Percentiles rank a stretch among this genome's conserved stretches.
phyloP scores from a whole-genome alignment of 768 basidiomycete genomes.

The Phlebiopsis flavidoalba region DNA sequence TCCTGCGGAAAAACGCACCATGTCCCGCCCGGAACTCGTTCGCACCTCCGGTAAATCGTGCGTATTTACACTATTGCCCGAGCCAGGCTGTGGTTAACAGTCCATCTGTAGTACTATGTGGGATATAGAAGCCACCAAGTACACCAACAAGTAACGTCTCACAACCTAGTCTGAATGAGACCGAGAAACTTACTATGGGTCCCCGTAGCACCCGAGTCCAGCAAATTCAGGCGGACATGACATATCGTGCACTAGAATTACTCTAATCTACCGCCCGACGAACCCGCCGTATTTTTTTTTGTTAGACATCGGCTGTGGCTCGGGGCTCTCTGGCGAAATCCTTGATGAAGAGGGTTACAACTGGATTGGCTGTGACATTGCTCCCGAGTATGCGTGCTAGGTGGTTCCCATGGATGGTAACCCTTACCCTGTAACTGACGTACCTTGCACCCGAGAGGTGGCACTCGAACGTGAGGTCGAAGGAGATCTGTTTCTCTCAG shows the following conservation, averaged over 20 bases:
- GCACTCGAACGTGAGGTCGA: conserved; percentile 94
- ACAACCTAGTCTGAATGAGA: background rate
- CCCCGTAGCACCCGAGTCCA: conserved; percentile 82
- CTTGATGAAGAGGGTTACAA: conserved; percentile 89
- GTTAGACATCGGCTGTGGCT: conserved; percentile 95
- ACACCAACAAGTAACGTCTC: conserved; percentile 76
- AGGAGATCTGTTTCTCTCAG: conserved; percentile 92
- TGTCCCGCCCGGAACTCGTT: conserved; percentile 61
- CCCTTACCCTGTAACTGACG: background rate
- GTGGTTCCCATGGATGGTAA: conserved; percentile 36
- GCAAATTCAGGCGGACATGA: conserved; percentile 96
- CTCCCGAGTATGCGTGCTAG: conserved; percentile 97
- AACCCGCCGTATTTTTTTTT: conserved; percentile 84
- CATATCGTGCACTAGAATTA: conserved; percentile 89
- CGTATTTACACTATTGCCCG: conserved; percentile 21
- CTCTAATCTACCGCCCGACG: conserved; percentile 73
- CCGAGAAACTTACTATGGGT: background rate
- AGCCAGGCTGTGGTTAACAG: background rate
- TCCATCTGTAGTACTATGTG: conserved; percentile 80
- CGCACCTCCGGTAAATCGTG: conserved; percentile 72
- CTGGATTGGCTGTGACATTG: conserved; percentile 93
- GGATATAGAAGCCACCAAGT: conserved; percentile 92
- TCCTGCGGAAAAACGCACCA: conserved; percentile 15
- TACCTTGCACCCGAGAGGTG: conserved; percentile 55
- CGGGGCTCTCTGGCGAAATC: conserved; percentile 95